Base-by-base conservation (phyloP, 345 rosid species). In the Zanthoxylum bungeanum region DNA sequence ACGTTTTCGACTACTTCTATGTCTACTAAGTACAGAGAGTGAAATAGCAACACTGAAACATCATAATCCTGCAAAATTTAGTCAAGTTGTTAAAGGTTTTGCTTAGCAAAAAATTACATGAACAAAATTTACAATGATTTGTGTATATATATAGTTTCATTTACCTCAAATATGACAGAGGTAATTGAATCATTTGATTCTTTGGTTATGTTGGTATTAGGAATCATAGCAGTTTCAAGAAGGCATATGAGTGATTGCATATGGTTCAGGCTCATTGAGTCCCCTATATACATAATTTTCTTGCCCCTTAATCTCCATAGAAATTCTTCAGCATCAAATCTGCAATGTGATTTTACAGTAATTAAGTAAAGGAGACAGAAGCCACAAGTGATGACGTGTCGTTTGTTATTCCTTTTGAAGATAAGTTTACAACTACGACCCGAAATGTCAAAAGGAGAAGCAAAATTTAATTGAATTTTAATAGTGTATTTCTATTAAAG, bases 261-360 rank as follows among this genome's bases (percentile, higher is more conserved):
- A 1, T 85, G 87, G 71, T 89, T 84, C 19, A 80, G 72, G 72
- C 95, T 89, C 0, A 89, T 21, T 0, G 95, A 89, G 77, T 89
- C 95, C 17, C 95, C 92, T 21, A 87, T 47, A 27, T 81, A 87
- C 92, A 86, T 86, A 0, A 89, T 80, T 77, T 74, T 82, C 79
- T 89, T 87, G 1, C 89, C 90, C 36, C 42, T 46, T 6, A 73
- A 58, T 28, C 72, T 84, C 75, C 49, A 40, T 30, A 89, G 55
- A 42, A 87, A 85, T 28, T 72, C 78, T 63, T 40, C n/a, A 5
- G 81, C 95, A 61, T 85, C 78, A 39, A 87, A 87, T 76, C 95
- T 89, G 83, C 55, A 53, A 60, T 31, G 40, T 30, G 27, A n/a
- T 52, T 52, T 52, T 52, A 52, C 28, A 22, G 0, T 51, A 51